Base-by-base conservation (phyloP, 192 early-diverging fungal species). In the Backusella westeae region DNA sequence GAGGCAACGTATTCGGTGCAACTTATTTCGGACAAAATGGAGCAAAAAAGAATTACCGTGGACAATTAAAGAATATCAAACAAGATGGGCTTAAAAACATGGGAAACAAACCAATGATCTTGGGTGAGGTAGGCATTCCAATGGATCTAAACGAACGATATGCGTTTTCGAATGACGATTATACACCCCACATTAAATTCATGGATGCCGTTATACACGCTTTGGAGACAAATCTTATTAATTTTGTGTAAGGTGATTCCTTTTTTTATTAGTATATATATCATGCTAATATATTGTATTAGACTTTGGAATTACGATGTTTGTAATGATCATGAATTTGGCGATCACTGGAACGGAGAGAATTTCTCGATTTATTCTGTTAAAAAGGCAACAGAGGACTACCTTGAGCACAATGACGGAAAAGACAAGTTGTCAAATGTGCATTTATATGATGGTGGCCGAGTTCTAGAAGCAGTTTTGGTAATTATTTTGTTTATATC, bases 291-390 rank as follows among this genome's bases (percentile, higher is more conserved):
- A 7, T 67, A 56, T n/a, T 32, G 8, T 73, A 65, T 72, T 78
- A 90, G 88, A 1, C 81, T 95, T 19, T 95, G 94, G 94, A 95
- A 95, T 78, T 95, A 95, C 78, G 95, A 95, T 78, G 85, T 93
- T 10, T 82, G 82, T 38, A 95, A 95, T 56, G 93, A 94, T 78
- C 92, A 95, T 76, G 83, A 84, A 19, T 83, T 88, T 72, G 94
- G 94, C 8, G 94, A 95, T 77, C 91, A 93, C 67, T 95, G 94
- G 93, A 94, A 93, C 67, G 93, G 92, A 6, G 93, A 94, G 73
- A 94, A 95, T 74, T 95, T 95, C 78, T 93, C 91, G 2, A 93
- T 95, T 34, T 90, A 83, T 85, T 90, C 83, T 34, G 87, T 34
- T 19, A 71, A 71, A 44, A 71, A 71, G 26, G 70, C 70, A 26